Evolutionary conservation across 164 flowering plant species (phyloP).

Genomic region (Vitis cinerea): DNA sequence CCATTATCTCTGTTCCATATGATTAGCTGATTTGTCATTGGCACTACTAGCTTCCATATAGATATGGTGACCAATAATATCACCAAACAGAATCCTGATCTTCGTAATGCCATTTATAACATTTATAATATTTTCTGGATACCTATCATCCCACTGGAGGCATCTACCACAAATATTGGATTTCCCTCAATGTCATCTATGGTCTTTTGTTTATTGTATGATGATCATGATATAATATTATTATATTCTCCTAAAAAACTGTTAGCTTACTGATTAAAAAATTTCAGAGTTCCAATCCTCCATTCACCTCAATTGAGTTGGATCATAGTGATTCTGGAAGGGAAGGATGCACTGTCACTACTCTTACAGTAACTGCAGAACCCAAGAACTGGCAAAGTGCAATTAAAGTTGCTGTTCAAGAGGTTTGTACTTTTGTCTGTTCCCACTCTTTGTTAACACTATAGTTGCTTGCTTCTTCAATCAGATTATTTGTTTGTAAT

Average conservation of each 20-base stretch:
- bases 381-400: slow-evolving; percentile 95
- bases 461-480: background rate
- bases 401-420: slow-evolving; percentile 92
- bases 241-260: background rate
- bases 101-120: too few relatives aligned
- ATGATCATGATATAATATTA: background rate
- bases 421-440: slow-evolving; percentile 52
- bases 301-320: slow-evolving; percentile 91
- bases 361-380: slow-evolving; percentile 96
- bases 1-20: too few relatives aligned
- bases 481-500: background rate
- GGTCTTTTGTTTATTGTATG: background rate
- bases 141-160: too few relatives aligned
- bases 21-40: background rate
- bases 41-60: background rate
- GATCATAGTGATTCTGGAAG: slow-evolving; percentile 99
- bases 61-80: too few relatives aligned
- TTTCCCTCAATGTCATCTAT: too few relatives aligned
- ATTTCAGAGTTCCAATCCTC: slow-evolving; percentile 96
- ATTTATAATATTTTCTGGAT: too few relatives aligned
- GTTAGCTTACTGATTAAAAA: slow-evolving; percentile 10
- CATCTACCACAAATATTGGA: too few relatives aligned
- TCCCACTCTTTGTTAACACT: background rate
- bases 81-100: too few relatives aligned
- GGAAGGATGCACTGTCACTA: slow-evolving; percentile 98